phyloP scores from a whole-genome alignment of 176 grass and related monocot genomes.

The Echinochloa phyllopogon region DNA sequence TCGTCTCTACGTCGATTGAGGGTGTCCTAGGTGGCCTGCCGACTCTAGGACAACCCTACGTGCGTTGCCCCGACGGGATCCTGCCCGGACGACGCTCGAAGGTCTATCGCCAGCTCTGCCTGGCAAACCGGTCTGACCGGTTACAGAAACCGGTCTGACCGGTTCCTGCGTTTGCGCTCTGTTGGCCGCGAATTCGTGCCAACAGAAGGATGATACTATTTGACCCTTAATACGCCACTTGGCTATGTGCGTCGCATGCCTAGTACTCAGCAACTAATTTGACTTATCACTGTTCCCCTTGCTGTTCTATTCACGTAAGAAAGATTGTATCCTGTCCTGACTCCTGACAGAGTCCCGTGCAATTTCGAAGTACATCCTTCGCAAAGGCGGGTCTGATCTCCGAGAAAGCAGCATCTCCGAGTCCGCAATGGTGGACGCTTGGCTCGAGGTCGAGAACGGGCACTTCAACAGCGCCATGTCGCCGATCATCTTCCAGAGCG shows the following conservation, averaged over 20 bases:
- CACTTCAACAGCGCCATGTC: slow-evolving; percentile 45
- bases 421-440: slow-evolving; percentile 55
- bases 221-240: too few relatives aligned
- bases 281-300: not conserved
- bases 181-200: too few relatives aligned
- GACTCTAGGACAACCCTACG: too few relatives aligned
- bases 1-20: too few relatives aligned
- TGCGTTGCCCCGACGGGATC: too few relatives aligned
- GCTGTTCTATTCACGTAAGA: not conserved
- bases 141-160: too few relatives aligned
- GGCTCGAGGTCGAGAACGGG: slow-evolving; percentile 54
- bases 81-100: too few relatives aligned
- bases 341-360: slow-evolving; percentile 63
- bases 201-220: too few relatives aligned
- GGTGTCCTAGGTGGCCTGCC: too few relatives aligned
- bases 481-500: slow-evolving; percentile 41
- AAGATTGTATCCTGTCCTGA: not conserved
- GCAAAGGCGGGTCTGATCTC: slow-evolving; percentile 46
- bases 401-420: slow-evolving; percentile 36
- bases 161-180: too few relatives aligned
- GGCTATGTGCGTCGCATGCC: not conserved
- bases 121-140: too few relatives aligned
- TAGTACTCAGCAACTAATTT: not conserved
- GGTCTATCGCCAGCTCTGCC: too few relatives aligned
- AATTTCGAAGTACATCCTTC: slow-evolving; percentile 58